Evolutionary conservation across 2,329 filamentous ascomycete genomes (phyloP), one percentile per base, ranked within the genome.

Genomic region (Xylariaceae sp.): DNA sequence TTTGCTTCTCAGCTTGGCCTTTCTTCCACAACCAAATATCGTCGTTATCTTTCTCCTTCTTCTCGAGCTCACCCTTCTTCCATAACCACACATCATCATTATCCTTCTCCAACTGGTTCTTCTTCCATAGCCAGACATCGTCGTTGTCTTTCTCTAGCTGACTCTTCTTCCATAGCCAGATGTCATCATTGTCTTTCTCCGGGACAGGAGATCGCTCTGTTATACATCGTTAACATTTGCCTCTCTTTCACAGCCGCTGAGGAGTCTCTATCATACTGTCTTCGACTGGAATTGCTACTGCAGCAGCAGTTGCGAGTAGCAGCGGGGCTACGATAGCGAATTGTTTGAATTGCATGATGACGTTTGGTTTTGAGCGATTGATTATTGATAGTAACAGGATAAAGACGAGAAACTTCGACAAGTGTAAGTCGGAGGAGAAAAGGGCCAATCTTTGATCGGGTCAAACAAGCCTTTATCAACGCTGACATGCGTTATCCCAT

Each of bases 141-240:
- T 55, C 56, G 27, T 51, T 49, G 48, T 55, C 53, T 40, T 45
- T 63, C 62, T 68, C 61, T 60, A 66, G 62, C 9, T 50, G 42
- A 17, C 42, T 53, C 57, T 60, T 57, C 57, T 58, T 57, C 58
- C 55, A 58, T n/a, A 58, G 47, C 55, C 55, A 58, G 9, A 58
- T 40, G 18, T 53, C 54, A 30, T 54, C 47, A 31, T 44, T 46
- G n/a, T 48, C 47, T 56, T 58, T 51, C 42, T 46, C 15, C 19
- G 48, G 46, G 14, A 44, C 45, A n/a, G 39, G 19, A 6, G 4
- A 5, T 36, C 55, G 53, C 36, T 56, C 55, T 55, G 17, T 11
- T 12, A 18, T 11, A 14, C 9, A 19, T 52, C 30, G 51, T 49
- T 41, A 9, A 17, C 33, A 47, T 11, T 36, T 36, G 15, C 33